Percentiles rank a stretch among this genome's conserved stretches.
These are phyloP conservation scores for Eucalyptus caleyi DNA, from an alignment of 345 rosid genomes.

Conservation along the genomic window DNA sequence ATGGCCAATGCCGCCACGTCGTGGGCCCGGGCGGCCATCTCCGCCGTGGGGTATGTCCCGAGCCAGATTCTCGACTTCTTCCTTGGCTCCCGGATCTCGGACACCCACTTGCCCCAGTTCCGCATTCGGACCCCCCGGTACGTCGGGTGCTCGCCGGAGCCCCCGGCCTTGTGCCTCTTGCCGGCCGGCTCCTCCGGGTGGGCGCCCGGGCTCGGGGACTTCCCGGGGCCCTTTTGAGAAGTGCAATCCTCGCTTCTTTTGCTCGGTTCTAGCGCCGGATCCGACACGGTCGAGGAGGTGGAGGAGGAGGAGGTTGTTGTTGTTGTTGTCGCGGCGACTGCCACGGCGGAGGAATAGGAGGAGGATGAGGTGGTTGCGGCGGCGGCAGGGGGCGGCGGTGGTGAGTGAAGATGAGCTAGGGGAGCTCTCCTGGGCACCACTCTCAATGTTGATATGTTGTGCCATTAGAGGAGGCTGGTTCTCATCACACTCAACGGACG, in stretches of 20 bases:
- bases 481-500: neutral
- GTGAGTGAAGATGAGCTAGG: neutral
- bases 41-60: conserved; percentile 67
- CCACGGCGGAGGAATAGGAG: conserved; percentile 25
- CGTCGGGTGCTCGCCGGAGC: conserved; percentile 21
- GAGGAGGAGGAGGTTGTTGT: neutral
- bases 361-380: neutral
- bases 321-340: neutral
- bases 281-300: neutral
- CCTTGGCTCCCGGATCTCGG: conserved; percentile 79
- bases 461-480: conserved; percentile 8
- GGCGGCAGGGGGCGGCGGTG: neutral
- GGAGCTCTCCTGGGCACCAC: neutral
- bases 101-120: conserved; percentile 96
- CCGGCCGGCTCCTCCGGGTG: neutral
- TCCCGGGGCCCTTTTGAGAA: neutral
- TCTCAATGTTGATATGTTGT: conserved; percentile 33
- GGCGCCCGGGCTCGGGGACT: neutral
- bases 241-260: neutral
- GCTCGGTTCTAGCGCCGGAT: neutral
- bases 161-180: neutral
- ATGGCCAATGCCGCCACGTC: conserved; percentile 80
- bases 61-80: conserved; percentile 96
- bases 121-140: conserved; percentile 82
- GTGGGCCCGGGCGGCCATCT: conserved; percentile 97